Percentiles rank a stretch among this genome's conserved stretches.
phyloP scores from a whole-genome alignment of 2,329 filamentous ascomycete species.

The Laburnicola sp. region DNA sequence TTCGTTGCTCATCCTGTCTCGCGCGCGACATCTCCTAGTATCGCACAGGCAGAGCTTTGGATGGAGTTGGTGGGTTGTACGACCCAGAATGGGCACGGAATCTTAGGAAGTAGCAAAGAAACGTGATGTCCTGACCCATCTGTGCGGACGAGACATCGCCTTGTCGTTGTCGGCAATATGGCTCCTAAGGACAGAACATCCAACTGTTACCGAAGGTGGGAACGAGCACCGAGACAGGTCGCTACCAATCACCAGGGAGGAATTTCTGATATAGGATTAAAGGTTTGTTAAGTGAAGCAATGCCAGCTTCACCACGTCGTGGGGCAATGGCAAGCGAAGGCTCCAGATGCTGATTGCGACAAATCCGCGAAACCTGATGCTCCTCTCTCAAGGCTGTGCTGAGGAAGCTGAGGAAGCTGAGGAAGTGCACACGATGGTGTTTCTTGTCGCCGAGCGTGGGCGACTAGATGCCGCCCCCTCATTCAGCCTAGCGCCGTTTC shows the following conservation, averaged over 20 bases:
- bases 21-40: background rate
- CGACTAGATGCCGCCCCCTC: slow-evolving; percentile 30
- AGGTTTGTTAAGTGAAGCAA: slow-evolving; percentile 26
- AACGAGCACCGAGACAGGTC: slow-evolving; percentile 31
- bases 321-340: slow-evolving; percentile 23
- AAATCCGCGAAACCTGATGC: slow-evolving; percentile 25
- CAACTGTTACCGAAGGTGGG: slow-evolving; percentile 8
- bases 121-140: background rate
- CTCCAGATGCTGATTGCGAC: slow-evolving; percentile 30
- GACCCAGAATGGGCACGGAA: no score
- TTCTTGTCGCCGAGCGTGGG: slow-evolving; percentile 33
- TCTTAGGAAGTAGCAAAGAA: no score
- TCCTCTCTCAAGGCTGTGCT: slow-evolving; percentile 26
- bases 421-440: slow-evolving; percentile 19
- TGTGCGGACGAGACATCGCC: slow-evolving; percentile 5
- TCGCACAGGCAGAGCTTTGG: background rate
- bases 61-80: background rate
- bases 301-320: slow-evolving; percentile 18
- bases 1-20: slow-evolving; percentile 1
- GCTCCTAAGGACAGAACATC: background rate
- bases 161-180: background rate
- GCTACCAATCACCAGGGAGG: slow-evolving; percentile 25
- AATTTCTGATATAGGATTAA: slow-evolving; percentile 23
- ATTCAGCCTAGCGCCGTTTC: slow-evolving; percentile 35
- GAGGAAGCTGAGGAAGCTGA: slow-evolving; percentile 24